Percentiles rank a stretch among this genome's conserved stretches.
Conservation (phyloP, 75 land plant species). For the Cupressus sempervirens region DNA sequence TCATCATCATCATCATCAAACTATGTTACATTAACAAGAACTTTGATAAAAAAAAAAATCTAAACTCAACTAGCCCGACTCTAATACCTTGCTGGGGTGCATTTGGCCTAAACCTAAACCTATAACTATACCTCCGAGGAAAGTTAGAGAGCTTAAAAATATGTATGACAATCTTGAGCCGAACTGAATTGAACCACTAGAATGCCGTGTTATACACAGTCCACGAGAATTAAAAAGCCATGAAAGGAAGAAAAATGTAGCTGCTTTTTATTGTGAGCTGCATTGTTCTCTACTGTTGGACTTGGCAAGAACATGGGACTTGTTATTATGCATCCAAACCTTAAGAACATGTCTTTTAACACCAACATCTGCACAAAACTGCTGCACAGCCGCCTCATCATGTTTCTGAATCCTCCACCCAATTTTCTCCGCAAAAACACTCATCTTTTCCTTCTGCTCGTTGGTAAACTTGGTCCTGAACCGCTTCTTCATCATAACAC, state of each 20-base stretch:
- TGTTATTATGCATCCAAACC: conserved; percentile 55
- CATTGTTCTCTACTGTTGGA: conserved; percentile 11
- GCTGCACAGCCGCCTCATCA: conserved; percentile 43
- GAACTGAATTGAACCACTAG: not conserved
- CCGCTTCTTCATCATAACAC: conserved; percentile 21
- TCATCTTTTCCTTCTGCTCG: conserved; percentile 52
- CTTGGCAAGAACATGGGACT: conserved; percentile 13
- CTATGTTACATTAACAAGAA: conserved; percentile 2
- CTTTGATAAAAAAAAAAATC: not conserved
- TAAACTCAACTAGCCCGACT: not conserved
- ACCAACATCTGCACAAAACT: conserved; percentile 28
- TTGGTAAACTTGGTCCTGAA: conserved; percentile 39
- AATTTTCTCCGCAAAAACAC: conserved; percentile 37
- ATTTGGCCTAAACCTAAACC: not conserved
- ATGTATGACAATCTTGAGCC: too few relatives aligned
- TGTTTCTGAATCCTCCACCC: conserved; percentile 51
- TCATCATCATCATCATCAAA: not conserved
- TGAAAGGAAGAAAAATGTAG: not conserved
- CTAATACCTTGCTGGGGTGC: not conserved
- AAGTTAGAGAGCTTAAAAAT: not conserved
- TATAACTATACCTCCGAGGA: not conserved
- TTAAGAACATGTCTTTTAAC: conserved; percentile 42
- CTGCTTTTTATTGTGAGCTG: conserved; percentile 4
- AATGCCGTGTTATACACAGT: not conserved
- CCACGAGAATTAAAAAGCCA: not conserved